Evolutionary conservation across 2,329 filamentous ascomycete genomes (phyloP), one percentile per base, ranked within the genome.

Genomic region (Exophiala mesophila): DNA sequence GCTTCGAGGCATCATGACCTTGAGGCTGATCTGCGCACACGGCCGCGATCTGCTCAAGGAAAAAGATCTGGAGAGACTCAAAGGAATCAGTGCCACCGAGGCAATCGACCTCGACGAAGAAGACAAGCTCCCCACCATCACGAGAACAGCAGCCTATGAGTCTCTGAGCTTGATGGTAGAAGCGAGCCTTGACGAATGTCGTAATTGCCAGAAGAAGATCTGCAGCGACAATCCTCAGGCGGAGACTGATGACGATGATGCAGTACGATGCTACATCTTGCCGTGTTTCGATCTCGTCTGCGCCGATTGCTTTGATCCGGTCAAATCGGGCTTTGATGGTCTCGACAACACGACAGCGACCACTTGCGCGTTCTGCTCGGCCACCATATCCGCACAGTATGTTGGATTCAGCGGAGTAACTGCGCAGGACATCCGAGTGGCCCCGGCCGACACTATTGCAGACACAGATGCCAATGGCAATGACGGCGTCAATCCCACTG

Each of bases 21-120:
- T 98, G 13, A 85, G 92, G 7, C 74, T 94, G 29, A 84, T 97
- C 38, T 96, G 89, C 59, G 92, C 89, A 1, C 90, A 96, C 60
- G 92, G 92, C n/a, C 85, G 84, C 52, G 90, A 97, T 47, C 76
- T 98, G 5, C 74, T 98, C 2, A 86, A 82, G 43, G 80, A 89
- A 24, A 83, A 90, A 15, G 90, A 97, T 56, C 69, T 94, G 33
- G 80, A 83, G 53, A 73, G 84, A 3, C 78, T 90, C 37, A 83
- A 88, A 59, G 90, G 89, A 17, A 76, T 87, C 63, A 88, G 82
- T n/a, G 80, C 80, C 6, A 82, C 87, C 28, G 87, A 87, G 51
- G 86, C 92, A 2, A 94, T 98, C 57, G 85, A 94, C 54, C 74
- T 97, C 16, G 88, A 92, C 47, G 87, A 88, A 30, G 80, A 82